Evolutionary conservation across 2,329 filamentous ascomycete species (phyloP).

Genomic region (Calonectria hongkongensis): DNA sequence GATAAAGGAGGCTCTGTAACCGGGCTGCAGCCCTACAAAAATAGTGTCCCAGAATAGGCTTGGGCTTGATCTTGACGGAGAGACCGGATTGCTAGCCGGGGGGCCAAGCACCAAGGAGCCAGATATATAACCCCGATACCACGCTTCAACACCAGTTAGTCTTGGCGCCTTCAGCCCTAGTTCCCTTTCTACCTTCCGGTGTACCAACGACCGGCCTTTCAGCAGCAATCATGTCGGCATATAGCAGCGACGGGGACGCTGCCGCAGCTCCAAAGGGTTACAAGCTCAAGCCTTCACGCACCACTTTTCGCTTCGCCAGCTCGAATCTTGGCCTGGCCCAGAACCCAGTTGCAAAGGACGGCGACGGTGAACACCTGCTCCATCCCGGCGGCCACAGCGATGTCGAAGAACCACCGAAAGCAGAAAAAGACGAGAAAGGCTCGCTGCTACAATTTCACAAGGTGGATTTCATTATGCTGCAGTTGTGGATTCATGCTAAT

Average conservation of each 20-base stretch:
- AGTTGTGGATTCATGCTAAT: background rate
- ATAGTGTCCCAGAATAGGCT: background rate
- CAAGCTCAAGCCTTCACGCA: constrained; percentile 16
- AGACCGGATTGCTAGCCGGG: background rate
- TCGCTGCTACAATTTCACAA: constrained; percentile 26
- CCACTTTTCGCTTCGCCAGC: constrained; percentile 31
- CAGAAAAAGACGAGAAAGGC: background rate
- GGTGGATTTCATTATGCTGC: background rate
- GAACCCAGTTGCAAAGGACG: constrained; percentile 7
- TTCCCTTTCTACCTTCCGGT: too few species aligned
- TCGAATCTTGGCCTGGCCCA: constrained; percentile 16
- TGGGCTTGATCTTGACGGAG: background rate
- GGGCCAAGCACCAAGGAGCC: background rate
- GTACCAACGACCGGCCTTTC: background rate
- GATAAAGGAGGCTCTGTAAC: background rate
- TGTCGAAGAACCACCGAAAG: background rate
- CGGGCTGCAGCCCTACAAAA: background rate
- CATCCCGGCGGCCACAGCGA: background rate
- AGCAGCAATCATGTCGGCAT: background rate
- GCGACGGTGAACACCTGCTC: constrained; percentile 16
- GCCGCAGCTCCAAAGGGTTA: background rate
- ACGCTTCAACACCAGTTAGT: background rate
- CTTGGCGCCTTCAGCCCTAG: background rate
- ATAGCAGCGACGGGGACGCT: background rate
- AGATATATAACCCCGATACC: constrained; percentile 1